Evolutionary conservation across 805 yeast species (phyloP), one percentile per base, ranked within the genome.

Genomic region (Myxozyma kluyveri): DNA sequence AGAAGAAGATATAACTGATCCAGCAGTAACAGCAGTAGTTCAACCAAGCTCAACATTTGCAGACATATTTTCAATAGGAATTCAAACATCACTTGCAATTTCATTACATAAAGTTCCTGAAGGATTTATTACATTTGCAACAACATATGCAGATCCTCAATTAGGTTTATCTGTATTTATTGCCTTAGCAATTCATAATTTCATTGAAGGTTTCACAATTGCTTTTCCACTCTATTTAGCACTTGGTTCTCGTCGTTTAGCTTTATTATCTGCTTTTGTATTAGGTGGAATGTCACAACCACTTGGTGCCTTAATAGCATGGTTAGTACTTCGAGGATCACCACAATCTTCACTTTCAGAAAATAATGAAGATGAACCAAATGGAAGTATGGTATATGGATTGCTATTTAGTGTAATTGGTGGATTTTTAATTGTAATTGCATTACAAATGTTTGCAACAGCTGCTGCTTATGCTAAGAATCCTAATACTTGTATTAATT

Each of bases 131-230:
- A 84, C 95, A 42, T 91, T 80, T 66, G 86, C 85, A 31, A 89
- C 93, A 0, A 76, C 88, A 1, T 72, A 73, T 51, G 82, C 81
- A 0, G 86, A 84, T 63, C 80, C 85, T 1, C 69, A 75, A 29
- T 69, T 89, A 24, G 97, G 98, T 0, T 61, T 88, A 19, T 77
- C 88, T 14, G 88, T 91, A 10, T 90, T 93, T 63, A 67, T 90
- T 19, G 88, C 96, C 43, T 75, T 91, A 64, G 80, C 89, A 10
- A 79, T 93, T 26, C 99, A 91, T 70, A 93, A 93, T 67, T 83
- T 88, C 60, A 84, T 90, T 21, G 99, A 91, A 67, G 99, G 98
- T 0, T 89, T 93, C 66, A 81, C 93, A 14, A 90, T 91, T 86
- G 88, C 96, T 12, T 73, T 90, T 42, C 98, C 98, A 0, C 72